Conservation (phyloP, 192 early-diverging fungal genomes). For the Thamnidium elegans region DNA sequence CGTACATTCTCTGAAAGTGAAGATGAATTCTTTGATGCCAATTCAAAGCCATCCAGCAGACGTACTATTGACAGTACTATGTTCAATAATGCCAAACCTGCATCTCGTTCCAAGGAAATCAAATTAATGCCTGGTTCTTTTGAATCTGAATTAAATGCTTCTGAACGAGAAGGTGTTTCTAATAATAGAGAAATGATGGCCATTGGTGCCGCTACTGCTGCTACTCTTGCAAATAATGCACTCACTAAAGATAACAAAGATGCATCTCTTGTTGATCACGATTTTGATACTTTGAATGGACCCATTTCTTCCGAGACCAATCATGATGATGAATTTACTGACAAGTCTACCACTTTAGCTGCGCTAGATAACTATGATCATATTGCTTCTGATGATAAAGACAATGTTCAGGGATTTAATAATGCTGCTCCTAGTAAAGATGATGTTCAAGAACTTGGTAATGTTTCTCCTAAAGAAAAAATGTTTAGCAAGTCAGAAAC, state of each 20-base stretch:
- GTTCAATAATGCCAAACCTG: neutral
- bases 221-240: too few relatives aligned
- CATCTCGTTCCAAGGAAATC: neutral
- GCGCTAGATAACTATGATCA: too few relatives aligned
- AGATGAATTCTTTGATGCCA: constrained; percentile 15
- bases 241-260: neutral
- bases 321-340: too few relatives aligned
- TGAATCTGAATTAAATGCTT: neutral
- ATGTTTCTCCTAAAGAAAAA: neutral
- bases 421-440: too few relatives aligned
- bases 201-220: neutral
- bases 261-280: neutral
- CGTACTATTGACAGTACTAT: too few relatives aligned
- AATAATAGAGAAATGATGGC: neutral
- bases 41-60: neutral
- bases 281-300: too few relatives aligned
- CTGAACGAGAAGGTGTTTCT: neutral
- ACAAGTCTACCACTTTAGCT: too few relatives aligned
- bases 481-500: constrained; percentile 9
- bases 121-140: too few relatives aligned
- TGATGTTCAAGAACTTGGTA: too few relatives aligned
- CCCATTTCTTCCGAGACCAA: too few relatives aligned
- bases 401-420: too few relatives aligned
- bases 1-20: constrained; percentile 1
- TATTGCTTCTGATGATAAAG: too few relatives aligned